Percentiles rank a stretch among this genome's conserved stretches.
Evolutionary conservation across 495 filamentous ascomycete genomes (phyloP).

Genomic region (Tuber indicum): DNA sequence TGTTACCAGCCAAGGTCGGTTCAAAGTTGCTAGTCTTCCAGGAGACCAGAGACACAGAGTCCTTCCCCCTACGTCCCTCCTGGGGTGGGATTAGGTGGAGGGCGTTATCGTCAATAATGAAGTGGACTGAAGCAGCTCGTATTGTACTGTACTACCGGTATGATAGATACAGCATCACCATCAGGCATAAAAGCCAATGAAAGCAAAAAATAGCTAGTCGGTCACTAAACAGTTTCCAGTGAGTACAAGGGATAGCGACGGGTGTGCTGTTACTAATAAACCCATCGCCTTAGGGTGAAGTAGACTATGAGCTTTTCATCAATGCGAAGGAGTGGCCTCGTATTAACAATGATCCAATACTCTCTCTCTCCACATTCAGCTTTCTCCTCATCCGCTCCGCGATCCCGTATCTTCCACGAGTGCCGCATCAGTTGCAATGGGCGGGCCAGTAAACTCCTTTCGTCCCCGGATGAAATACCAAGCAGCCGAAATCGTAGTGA

Average conservation of each 20-base stretch:
- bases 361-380: background rate
- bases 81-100: background rate
- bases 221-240: background rate
- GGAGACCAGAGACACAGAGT: background rate
- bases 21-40: background rate
- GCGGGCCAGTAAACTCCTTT: slow-evolving; percentile 64
- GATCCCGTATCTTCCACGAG: background rate
- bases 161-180: background rate
- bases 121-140: background rate
- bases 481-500: slow-evolving; percentile 50
- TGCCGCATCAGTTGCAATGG: slow-evolving; percentile 47
- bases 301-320: background rate
- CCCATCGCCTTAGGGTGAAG: background rate
- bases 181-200: background rate
- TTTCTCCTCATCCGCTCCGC: background rate
- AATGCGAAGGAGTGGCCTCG: background rate
- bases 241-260: background rate
- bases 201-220: background rate
- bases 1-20: background rate
- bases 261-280: background rate
- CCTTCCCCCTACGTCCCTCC: background rate
- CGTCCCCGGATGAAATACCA: slow-evolving; percentile 66
- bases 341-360: background rate
- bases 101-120: background rate
- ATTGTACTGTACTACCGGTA: background rate